A percentile compares a stretch with the other conserved stretches of the same genome.
Conservation (phyloP, 345 rosid species). For the Aquilaria sinensis region DNA sequence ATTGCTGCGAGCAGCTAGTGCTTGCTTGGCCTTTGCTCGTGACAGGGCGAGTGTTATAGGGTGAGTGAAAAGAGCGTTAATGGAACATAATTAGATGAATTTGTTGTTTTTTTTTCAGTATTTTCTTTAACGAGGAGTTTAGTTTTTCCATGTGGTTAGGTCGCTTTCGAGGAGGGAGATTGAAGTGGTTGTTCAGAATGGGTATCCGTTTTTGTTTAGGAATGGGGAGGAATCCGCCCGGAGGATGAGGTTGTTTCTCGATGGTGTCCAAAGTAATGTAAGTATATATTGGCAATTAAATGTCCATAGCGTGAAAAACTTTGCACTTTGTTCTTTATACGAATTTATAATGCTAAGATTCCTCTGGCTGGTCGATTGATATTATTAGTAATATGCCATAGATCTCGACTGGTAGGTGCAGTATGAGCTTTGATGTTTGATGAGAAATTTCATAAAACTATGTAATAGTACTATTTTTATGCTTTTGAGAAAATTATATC, state of each 20-base stretch:
- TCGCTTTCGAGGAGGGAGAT: slow-evolving; percentile 64
- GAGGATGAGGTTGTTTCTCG: slow-evolving; percentile 52
- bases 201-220: slow-evolving; percentile 55
- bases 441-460: no score
- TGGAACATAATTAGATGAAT: not conserved
- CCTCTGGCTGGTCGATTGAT: no score
- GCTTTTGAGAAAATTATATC: no score
- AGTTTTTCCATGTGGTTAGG: slow-evolving; percentile 26
- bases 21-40: slow-evolving; percentile 63
- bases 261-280: slow-evolving; percentile 24
- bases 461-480: no score
- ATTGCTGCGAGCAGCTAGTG: slow-evolving; percentile 39
- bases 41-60: slow-evolving; percentile 46
- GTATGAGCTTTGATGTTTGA: no score
- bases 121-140: not conserved
- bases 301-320: no score
- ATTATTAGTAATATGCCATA: no score
- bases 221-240: slow-evolving; percentile 46
- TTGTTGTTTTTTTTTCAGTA: not conserved
- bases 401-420: no score
- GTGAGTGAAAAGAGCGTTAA: slow-evolving; percentile 22
- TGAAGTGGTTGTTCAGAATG: slow-evolving; percentile 52
- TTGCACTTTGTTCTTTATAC: no score
- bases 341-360: no score
- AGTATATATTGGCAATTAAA: slow-evolving; percentile 4